phyloP scores from a whole-genome alignment of 805 yeast genomes.

The Torulaspora maleeae region DNA sequence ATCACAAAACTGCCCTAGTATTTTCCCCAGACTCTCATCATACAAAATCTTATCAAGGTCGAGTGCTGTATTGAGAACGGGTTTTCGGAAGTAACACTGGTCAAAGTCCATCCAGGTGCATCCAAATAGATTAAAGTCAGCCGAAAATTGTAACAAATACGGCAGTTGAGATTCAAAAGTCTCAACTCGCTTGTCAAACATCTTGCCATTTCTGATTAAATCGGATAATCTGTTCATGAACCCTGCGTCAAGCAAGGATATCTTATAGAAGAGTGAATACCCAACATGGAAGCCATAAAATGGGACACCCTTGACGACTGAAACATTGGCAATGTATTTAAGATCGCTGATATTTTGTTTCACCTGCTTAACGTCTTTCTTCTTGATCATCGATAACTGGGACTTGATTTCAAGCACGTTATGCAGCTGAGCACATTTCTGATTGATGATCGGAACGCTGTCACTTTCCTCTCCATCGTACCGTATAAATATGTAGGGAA shows the following conservation, averaged over 20 bases:
- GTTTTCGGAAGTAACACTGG: slow-evolving; percentile 51
- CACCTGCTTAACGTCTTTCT: background rate
- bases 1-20: slow-evolving; percentile 30
- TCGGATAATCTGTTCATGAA: slow-evolving; percentile 52
- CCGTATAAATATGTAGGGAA: slow-evolving; percentile 73
- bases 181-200: slow-evolving; percentile 40
- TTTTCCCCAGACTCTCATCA: slow-evolving; percentile 34
- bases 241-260: slow-evolving; percentile 60
- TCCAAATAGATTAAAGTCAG: slow-evolving; percentile 80
- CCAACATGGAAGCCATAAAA: slow-evolving; percentile 81
- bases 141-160: slow-evolving; percentile 64
- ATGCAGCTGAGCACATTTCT: slow-evolving; percentile 40
- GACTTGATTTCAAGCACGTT: slow-evolving; percentile 44
- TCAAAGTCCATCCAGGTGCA: slow-evolving; percentile 67
- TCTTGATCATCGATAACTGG: slow-evolving; percentile 36
- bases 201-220: slow-evolving; percentile 42
- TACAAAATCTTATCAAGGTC: slow-evolving; percentile 27
- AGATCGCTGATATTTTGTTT: slow-evolving; percentile 13
- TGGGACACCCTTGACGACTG: slow-evolving; percentile 68
- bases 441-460: slow-evolving; percentile 23
- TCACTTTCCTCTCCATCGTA: slow-evolving; percentile 43
- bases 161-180: slow-evolving; percentile 82
- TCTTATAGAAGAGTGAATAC: slow-evolving; percentile 59
- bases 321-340: slow-evolving; percentile 53
- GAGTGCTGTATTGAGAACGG: slow-evolving; percentile 40